Conservation (phyloP, 2,329 filamentous ascomycete genomes). For the Ophiostoma fasciatum region DNA sequence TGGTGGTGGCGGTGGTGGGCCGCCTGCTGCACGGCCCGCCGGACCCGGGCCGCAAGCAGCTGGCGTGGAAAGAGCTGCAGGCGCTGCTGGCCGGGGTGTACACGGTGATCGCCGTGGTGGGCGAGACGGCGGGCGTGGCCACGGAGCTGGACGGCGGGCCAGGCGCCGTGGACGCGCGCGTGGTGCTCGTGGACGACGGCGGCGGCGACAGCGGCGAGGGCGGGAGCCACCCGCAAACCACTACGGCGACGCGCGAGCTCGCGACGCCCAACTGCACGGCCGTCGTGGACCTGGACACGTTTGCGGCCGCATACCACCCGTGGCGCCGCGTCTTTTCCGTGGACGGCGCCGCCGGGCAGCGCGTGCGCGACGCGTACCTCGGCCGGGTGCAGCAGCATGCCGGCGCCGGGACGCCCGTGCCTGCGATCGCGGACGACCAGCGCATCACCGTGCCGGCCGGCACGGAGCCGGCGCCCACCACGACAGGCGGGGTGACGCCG, state of each 20-base stretch:
- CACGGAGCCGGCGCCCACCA: slow-evolving; percentile 22
- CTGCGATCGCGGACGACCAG: slow-evolving; percentile 33
- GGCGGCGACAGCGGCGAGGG: slow-evolving; percentile 13
- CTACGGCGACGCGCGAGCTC: no score
- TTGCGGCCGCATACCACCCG: slow-evolving; percentile 32
- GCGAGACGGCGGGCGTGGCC: slow-evolving; percentile 43
- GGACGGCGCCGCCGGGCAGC: slow-evolving; percentile 48
- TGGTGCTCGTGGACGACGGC: slow-evolving; percentile 57
- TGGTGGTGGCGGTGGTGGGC: slow-evolving; percentile 44
- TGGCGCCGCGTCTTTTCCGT: slow-evolving; percentile 55
- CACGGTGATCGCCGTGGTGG: slow-evolving; percentile 59
- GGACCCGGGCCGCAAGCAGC: slow-evolving; percentile 31
- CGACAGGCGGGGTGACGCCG: slow-evolving; percentile 2
- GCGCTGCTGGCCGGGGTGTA: slow-evolving; percentile 64
- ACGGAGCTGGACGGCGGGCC: slow-evolving; percentile 43
- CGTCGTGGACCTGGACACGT: slow-evolving; percentile 25
- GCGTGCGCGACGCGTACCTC: slow-evolving; percentile 36
- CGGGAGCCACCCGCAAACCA: no score
- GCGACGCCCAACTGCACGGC: slow-evolving; percentile 27
- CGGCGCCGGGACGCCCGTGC: no score
- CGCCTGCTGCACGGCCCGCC: slow-evolving; percentile 46
- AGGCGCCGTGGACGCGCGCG: slow-evolving; percentile 59
- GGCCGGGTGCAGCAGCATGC: slow-evolving; percentile 32
- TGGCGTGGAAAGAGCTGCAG: slow-evolving; percentile 55
- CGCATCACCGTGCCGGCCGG: slow-evolving; percentile 38